A percentile compares a stretch with the other conserved stretches of the same genome.
Conservation (phyloP, 495 filamentous ascomycete species). For the Penicillium mononematosum region DNA sequence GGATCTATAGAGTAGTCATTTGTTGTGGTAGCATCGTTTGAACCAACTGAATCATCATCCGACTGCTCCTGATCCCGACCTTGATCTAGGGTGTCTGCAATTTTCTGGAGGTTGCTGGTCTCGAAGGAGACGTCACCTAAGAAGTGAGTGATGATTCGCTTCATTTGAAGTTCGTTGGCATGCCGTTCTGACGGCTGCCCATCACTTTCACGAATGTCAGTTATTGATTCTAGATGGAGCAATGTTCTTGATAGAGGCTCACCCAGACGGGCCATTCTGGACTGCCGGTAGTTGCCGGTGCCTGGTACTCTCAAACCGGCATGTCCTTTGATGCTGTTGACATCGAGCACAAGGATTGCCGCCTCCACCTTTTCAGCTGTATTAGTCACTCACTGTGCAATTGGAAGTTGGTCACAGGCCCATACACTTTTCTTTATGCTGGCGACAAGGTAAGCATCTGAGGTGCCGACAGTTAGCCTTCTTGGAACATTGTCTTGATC, state of each 20-base stretch:
- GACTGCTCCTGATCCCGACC: background rate
- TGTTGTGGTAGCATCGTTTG: background rate
- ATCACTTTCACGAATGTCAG: background rate
- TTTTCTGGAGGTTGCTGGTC: constrained; percentile 2
- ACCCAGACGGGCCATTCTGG: background rate
- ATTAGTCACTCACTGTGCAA: background rate
- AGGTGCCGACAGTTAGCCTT: too few relatives aligned
- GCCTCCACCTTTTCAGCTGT: constrained; percentile 13
- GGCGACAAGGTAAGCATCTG: constrained; percentile 18
- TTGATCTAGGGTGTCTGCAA: constrained; percentile 7
- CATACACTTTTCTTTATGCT: constrained; percentile 21
- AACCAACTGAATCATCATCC: background rate
- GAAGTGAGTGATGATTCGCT: constrained; percentile 20
- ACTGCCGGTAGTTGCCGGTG: background rate
- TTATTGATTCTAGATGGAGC: background rate
- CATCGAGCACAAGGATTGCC: constrained; percentile 20
- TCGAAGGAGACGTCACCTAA: constrained; percentile 21
- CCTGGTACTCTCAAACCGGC: constrained; percentile 9
- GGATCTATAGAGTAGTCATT: constrained; percentile 22
- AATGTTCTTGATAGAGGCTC: background rate
- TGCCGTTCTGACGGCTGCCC: background rate
- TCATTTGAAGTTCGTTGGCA: constrained; percentile 10
- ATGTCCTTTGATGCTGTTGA: constrained; percentile 17
- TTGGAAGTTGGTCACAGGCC: background rate
- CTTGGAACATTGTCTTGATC: too few relatives aligned